Base-by-base conservation (phyloP, 345 rosid species). In the Gossypium stocksii region DNA sequence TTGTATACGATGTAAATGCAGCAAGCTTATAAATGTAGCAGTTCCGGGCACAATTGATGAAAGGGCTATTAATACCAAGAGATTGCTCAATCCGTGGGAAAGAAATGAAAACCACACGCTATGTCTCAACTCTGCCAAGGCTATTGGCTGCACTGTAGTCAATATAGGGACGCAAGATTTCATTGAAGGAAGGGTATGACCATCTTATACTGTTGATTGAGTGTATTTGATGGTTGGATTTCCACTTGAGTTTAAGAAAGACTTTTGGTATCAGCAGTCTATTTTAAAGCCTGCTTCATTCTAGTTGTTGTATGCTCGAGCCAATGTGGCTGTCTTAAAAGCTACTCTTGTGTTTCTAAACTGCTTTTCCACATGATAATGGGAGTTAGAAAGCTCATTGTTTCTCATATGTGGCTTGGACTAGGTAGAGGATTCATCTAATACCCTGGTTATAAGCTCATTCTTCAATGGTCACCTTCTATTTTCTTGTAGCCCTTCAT, bases 1-100 rank as follows among this genome's bases (percentile, higher is more conserved):
- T 3, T 46, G 71, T 66, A 51, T 38, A 67, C 77, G 34, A 52
- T 17, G 53, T 57, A 74, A 58, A 49, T 80, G 89, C 88, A 95
- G 98, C 82, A 95, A 95, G 76, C 99, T 95, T 78, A 93, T 93
- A 78, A 93, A 94, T 82, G 93, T 94, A 80, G 98, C 98, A 14
- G 98, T 94, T 86, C 97, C 98, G 61, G 97, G 97, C 61, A 95
- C 99, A 23, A 95, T 95, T 52, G 99, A 95, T 80, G 99, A 95
- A 85, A 88, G 99, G 68, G 94, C 99, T 11, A 90, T 95, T 57
- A 95, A 95, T 80, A 95, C 97, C 10, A 95, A 95, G 88, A 91
- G 90, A 70, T 74, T 90, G 80, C 98, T 95, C 76, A 95, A 95
- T 79, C 99, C 99, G 14, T 95, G 99, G 99, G 99, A 95, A 80